Evolutionary conservation across 2,329 filamentous ascomycete species (phyloP), one percentile per base, ranked within the genome.

Genomic region (Colletotrichum liriopes): DNA sequence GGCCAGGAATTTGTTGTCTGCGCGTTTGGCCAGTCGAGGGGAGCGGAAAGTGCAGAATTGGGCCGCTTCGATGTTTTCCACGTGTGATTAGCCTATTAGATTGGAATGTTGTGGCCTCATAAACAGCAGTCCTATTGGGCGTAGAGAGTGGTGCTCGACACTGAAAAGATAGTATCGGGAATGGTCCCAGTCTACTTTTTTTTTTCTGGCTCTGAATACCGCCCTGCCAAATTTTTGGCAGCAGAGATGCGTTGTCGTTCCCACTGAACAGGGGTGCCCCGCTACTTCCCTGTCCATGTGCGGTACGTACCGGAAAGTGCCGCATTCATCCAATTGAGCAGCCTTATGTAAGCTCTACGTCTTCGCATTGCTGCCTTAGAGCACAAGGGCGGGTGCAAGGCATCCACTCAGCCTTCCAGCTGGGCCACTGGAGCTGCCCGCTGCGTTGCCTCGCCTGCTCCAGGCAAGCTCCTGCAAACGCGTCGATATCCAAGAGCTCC

Each of bases 401-500:
- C 77, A 79, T 67, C 78, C 74, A 77, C 74, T 75, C 79, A 81
- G 80, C 81, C 80, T 81, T 79, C 74, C 76, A 52, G 37, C 61
- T 37, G n/a, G 61, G 61, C 37, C 74, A 75, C 74, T 76, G 60
- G 76, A 81, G 77, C 77, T 80, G 61, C 72, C 64, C 51, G 67
- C 55, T 51, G 65, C 60, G 69, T 74, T 67, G 65, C 62, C 71
- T 71, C 62, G 65, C 67, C 74, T 77, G 78, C 80, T 85, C 83
- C 77, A 86, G 84, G 84, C 84, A 86, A 85, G 84, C 84, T 85
- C 76, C 79, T 81, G 82, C 83, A 83, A 82, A 85, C 84, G 83
- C 84, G 83, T 85, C 79, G 71, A 72, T 72, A 67, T 62, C 35
- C 67, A 59, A 62, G 62, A 76, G 72, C 74, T 74, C 23, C 66